Percentiles rank a stretch among this genome's conserved stretches.
Conservation (phyloP, 805 yeast genomes). For the Kazachstania martiniae region DNA sequence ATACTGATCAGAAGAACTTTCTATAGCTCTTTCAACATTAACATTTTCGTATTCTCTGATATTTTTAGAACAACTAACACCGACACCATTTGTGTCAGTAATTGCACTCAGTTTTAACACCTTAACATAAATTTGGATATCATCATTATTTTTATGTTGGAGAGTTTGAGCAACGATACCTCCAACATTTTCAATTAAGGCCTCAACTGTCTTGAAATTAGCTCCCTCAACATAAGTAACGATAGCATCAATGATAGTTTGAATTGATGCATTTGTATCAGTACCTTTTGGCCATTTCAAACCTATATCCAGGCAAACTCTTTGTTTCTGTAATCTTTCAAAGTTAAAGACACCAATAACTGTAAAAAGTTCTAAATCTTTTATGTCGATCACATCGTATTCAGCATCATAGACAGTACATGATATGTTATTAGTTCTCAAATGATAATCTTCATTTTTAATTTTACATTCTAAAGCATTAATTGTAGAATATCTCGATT, state of each 20-base stretch:
- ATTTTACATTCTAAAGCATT: constrained; percentile 12
- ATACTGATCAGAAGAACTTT: constrained; percentile 17
- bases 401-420: constrained; percentile 4
- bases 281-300: constrained; percentile 32
- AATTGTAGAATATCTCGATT: constrained; percentile 25
- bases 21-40: background rate
- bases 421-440: constrained; percentile 25
- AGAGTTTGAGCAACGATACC: constrained; percentile 38
- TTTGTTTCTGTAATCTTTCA: constrained; percentile 76
- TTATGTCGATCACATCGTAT: constrained; percentile 29
- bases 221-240: constrained; percentile 60
- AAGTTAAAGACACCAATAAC: constrained; percentile 90
- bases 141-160: constrained; percentile 10
- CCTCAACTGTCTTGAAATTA: constrained; percentile 87
- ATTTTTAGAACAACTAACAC: constrained; percentile 46
- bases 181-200: constrained; percentile 66
- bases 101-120: constrained; percentile 87
- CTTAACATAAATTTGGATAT: constrained; percentile 30
- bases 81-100: constrained; percentile 80
- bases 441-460: constrained; percentile 18
- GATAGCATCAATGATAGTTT: constrained; percentile 39
- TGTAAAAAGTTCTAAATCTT: constrained; percentile 49
- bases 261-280: constrained; percentile 11
- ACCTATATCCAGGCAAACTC: constrained; percentile 46
- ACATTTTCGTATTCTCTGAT: background rate